Evolutionary conservation across 2,329 filamentous ascomycete genomes (phyloP).

Genomic region (Cordyceps cicadae): DNA sequence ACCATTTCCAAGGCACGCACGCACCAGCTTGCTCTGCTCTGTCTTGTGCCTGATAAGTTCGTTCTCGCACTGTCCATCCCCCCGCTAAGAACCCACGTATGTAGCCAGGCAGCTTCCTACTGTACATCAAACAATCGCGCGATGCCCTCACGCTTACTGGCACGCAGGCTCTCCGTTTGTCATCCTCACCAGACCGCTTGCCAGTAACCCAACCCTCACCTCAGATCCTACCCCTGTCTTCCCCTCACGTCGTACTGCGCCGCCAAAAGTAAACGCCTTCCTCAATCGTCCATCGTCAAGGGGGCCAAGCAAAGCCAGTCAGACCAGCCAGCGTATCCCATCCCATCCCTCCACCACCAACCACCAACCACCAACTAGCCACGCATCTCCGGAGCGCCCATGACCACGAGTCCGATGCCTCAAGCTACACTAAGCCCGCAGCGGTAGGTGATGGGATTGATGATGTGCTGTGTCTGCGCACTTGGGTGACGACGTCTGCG

Average conservation of each 20-base stretch:
- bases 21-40: no score
- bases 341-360: background rate
- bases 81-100: background rate
- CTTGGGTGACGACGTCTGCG: no score
- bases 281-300: constrained; percentile 1
- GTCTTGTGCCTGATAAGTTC: background rate
- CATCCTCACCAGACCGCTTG: background rate
- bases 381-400: background rate
- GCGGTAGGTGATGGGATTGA: constrained; percentile 3
- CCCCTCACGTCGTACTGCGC: background rate
- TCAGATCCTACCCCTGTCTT: background rate
- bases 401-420: constrained; percentile 5
- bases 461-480: no score
- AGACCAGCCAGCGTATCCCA: background rate
- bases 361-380: background rate
- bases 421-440: constrained; percentile 8
- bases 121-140: background rate
- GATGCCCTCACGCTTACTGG: background rate
- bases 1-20: background rate
- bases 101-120: background rate
- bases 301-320: background rate
- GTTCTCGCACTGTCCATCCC: background rate
- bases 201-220: background rate
- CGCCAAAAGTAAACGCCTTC: constrained; percentile 5
- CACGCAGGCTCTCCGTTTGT: background rate